Evolutionary conservation across 768 basidiomycete species (phyloP).

Genomic region (Suillus brevipes): DNA sequence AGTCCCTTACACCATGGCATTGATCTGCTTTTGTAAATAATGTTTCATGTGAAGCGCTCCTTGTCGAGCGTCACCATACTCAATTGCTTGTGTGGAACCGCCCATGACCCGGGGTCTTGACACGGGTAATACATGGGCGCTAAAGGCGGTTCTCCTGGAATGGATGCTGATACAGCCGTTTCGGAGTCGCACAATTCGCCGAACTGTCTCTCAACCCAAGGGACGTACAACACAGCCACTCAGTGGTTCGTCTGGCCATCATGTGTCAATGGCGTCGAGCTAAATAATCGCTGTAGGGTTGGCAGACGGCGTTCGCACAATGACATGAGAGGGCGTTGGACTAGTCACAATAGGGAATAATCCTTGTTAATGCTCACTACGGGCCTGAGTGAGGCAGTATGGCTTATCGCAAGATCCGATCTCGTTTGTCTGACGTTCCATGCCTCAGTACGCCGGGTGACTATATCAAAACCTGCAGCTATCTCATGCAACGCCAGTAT

Average conservation of each 20-base stretch:
- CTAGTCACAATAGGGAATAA: conserved; percentile 54
- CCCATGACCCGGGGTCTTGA: not conserved
- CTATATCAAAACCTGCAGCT: conserved; percentile 63
- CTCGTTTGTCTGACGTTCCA: not conserved
- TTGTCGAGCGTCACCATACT: not conserved
- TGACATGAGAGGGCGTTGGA: conserved; percentile 44
- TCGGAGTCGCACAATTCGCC: not conserved
- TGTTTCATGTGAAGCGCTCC: not conserved
- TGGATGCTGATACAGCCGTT: not conserved
- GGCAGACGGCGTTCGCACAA: conserved; percentile 94
- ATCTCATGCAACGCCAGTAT: conserved; percentile 50
- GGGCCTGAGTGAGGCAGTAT: conserved; percentile 98
- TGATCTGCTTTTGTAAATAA: not conserved
- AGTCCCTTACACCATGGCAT: not conserved
- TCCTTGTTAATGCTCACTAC: conserved; percentile 88
- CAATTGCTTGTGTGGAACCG: not conserved
- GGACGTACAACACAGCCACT: conserved; percentile 73
- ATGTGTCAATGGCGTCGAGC: not conserved
- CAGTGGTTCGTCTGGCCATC: conserved; percentile 63
- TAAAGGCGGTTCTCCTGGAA: not conserved
- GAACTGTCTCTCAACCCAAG: not conserved
- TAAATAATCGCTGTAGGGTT: conserved; percentile 55
- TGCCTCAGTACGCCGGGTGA: conserved; percentile 66
- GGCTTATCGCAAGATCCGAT: conserved; percentile 20
- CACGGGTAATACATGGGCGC: not conserved